Evolutionary conservation across 768 basidiomycete genomes (phyloP).

Genomic region (Bullera alba): DNA sequence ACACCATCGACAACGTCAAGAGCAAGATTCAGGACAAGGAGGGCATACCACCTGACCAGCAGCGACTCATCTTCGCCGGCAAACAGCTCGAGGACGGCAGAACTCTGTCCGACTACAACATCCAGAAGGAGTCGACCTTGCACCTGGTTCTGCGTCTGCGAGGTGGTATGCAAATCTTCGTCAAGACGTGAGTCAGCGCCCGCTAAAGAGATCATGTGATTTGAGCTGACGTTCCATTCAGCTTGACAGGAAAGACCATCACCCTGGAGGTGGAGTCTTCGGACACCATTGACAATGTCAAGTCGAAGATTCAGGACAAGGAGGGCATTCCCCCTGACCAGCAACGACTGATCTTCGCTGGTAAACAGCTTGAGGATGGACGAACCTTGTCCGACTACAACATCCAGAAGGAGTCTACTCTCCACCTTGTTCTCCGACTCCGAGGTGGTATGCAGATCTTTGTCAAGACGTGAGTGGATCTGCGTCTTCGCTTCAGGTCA

Average conservation of each 20-base stretch:
- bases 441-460: constrained; percentile 77
- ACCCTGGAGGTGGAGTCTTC: constrained; percentile 96
- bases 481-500: not conserved
- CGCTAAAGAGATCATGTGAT: no score
- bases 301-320: constrained; percentile 95
- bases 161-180: constrained; percentile 99
- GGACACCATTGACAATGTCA: constrained; percentile 97
- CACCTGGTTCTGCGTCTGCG: constrained; percentile 95
- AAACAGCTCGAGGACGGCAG: constrained; percentile 52
- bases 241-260: constrained; percentile 98
- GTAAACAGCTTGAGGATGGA: constrained; percentile 98
- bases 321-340: constrained; percentile 75
- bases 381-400: constrained; percentile 57
- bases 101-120: constrained; percentile 47
- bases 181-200: no score
- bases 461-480: no score
- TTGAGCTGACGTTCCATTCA: constrained; percentile 43
- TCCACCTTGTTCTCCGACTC: constrained; percentile 92
- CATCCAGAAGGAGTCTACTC: constrained; percentile 96
- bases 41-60: constrained; percentile 49
- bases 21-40: constrained; percentile 50
- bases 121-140: constrained; percentile 98
- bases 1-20: constrained; percentile 52
- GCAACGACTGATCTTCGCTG: constrained; percentile 97
- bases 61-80: constrained; percentile 53